Conservation (phyloP, 257 asterid genomes). For the Nicotiana tabacum region DNA sequence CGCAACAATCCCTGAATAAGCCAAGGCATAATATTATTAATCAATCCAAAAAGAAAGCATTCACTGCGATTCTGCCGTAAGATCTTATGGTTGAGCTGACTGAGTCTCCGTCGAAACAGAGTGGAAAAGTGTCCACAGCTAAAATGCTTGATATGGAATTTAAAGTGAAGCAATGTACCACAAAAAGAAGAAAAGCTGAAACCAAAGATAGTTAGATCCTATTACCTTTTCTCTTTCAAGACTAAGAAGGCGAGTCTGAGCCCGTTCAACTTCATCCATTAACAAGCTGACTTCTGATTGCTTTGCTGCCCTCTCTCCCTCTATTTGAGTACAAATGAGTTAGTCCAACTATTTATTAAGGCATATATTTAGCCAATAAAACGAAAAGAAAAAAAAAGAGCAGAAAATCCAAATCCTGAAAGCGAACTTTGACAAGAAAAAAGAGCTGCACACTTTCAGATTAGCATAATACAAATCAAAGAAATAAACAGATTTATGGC, state of each 20-base stretch:
- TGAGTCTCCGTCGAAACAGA: neutral
- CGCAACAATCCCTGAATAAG: slow-evolving; percentile 63
- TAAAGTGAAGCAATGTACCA: neutral
- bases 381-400: neutral
- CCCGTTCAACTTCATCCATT: slow-evolving; percentile 96
- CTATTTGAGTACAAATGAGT: slow-evolving; percentile 22
- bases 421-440: neutral
- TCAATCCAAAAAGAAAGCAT: neutral
- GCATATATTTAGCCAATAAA: too few relatives aligned
- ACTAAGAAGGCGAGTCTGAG: slow-evolving; percentile 84
- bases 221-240: slow-evolving; percentile 95
- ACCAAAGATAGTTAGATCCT: neutral
- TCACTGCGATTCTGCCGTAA: neutral
- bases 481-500: neutral
- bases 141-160: neutral
- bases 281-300: slow-evolving; percentile 87
- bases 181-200: neutral
- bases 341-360: neutral
- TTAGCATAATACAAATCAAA: neutral
- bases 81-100: neutral
- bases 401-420: neutral
- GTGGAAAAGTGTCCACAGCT: neutral
- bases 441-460: neutral
- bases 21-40: neutral
- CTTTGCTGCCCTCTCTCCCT: slow-evolving; percentile 77